Conservation (phyloP, 2,329 filamentous ascomycete species). For the Colletotrichum trifolii region DNA sequence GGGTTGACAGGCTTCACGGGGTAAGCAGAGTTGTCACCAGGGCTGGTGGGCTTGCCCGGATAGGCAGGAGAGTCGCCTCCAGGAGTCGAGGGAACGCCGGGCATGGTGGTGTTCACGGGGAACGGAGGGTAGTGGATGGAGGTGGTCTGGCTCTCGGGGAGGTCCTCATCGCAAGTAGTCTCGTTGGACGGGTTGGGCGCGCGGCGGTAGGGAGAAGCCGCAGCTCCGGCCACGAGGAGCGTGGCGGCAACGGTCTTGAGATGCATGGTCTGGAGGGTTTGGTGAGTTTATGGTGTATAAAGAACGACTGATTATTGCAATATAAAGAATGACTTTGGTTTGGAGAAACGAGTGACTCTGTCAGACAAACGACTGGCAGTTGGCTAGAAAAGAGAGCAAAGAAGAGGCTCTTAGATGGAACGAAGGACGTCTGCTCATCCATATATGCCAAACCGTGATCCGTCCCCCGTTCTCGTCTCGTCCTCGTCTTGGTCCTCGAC, state of each 20-base stretch:
- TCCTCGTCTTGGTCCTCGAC: not conserved
- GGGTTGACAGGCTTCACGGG: not conserved
- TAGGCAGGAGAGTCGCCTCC: conserved; percentile 2
- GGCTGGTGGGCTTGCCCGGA: conserved; percentile 1
- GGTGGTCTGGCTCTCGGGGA: conserved; percentile 16
- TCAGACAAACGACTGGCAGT: conserved; percentile 14
- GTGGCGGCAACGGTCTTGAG: conserved; percentile 29
- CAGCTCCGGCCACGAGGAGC: conserved; percentile 35
- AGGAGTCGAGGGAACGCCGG: conserved; percentile 23
- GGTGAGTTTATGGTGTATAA: not conserved
- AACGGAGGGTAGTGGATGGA: conserved; percentile 24
- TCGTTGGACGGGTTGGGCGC: conserved; percentile 24
- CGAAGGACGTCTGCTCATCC: not conserved
- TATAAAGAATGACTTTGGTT: conserved; percentile 8
- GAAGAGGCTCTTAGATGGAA: not conserved
- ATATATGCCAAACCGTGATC: conserved; percentile 29
- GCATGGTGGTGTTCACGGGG: conserved; percentile 27
- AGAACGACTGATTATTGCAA: too few species aligned
- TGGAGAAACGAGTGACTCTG: conserved; percentile 30
- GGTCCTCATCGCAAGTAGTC: conserved; percentile 29
- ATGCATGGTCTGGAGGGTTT: conserved; percentile 20
- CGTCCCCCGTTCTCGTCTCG: not conserved
- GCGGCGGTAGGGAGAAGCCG: conserved; percentile 29
- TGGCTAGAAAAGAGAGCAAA: conserved; percentile 2
- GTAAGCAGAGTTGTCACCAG: conserved; percentile 1